Evolutionary conservation across 805 yeast genomes (phyloP), one percentile per base, ranked within the genome.

Genomic region (Candida ulmi): DNA sequence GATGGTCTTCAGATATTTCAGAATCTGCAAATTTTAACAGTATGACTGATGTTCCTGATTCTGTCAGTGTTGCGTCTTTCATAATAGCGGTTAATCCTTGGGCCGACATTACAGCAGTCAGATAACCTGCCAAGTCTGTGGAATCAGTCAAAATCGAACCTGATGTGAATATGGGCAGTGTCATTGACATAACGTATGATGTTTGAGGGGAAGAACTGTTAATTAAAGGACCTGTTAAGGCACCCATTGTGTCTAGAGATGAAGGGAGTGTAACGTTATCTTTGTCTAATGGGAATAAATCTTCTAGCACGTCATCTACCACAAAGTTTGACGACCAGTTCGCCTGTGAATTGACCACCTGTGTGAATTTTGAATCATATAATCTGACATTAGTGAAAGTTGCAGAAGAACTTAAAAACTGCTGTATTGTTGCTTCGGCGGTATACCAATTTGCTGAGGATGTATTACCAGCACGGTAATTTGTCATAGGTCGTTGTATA

Each of bases 161-260:
- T 48, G 83, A 82, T 15, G 87, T 74, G 50, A 71, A 80, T 3
- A 88, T 72, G 0, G 96, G 93, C 5, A 87, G 49, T 0, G 96
- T 83, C 61, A 88, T 64, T 1, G 95, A 86, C 71, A 86, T 65
- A 47, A 78, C 72, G 9, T 21, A 21, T 21, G 24, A 50, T 72
- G 24, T 21, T 21, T 6, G 9, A 7, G 24, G 6, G 9, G 6
- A 6, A 17, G 33, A 54, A 8, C 35, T 58, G 48, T 78, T 76
- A 15, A 62, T 38, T 1, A 75, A 65, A 0, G 96, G 96, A 4
- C 95, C 95, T 1, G 80, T 64, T 13, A 85, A 44, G 39, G 70
- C 60, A n/a, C 83, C 83, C 0, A 60, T 60, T 1, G 66, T 47
- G 17, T 61, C 58, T 2, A 69, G 38, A 9, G 76, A 55, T 3